Evolutionary conservation across 2,329 filamentous ascomycete genomes (phyloP).

Genomic region (Colletotrichum lupini): DNA sequence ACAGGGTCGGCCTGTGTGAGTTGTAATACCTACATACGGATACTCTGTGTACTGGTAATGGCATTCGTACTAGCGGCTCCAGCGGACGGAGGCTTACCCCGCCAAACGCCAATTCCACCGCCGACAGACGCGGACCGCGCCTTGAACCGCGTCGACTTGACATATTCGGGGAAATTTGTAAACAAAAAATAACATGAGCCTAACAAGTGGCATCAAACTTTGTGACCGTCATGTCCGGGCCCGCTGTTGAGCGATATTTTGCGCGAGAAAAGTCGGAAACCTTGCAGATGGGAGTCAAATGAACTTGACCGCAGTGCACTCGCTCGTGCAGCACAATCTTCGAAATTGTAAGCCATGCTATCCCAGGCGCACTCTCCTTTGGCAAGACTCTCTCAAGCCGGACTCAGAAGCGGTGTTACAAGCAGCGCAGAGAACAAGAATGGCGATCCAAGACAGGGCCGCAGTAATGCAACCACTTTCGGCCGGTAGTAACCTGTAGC

Average conservation of each 20-base stretch:
- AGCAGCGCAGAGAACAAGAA: background rate
- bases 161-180: conserved; percentile 26
- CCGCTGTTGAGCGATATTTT: background rate
- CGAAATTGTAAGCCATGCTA: background rate
- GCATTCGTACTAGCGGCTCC: background rate
- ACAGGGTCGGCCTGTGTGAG: conserved; percentile 16
- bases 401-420: background rate
- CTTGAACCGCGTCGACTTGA: conserved; percentile 13
- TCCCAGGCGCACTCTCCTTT: background rate
- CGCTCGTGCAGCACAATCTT: background rate
- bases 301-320: background rate
- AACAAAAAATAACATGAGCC: conserved; percentile 19
- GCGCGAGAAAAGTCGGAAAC: background rate
- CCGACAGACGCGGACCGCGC: conserved; percentile 9
- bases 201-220: background rate
- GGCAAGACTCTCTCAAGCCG: background rate
- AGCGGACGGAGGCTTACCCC: background rate
- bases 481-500: conserved; percentile 18
- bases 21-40: too few relatives aligned
- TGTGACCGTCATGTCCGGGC: background rate
- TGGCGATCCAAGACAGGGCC: conserved; percentile 11
- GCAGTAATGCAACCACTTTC: conserved; percentile 10
- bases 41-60: background rate
- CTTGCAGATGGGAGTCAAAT: background rate
- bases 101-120: conserved; percentile 8